Percentiles rank a stretch among this genome's conserved stretches.
Conservation (phyloP, 2,329 filamentous ascomycete species). For the Pyricularia sp. region DNA sequence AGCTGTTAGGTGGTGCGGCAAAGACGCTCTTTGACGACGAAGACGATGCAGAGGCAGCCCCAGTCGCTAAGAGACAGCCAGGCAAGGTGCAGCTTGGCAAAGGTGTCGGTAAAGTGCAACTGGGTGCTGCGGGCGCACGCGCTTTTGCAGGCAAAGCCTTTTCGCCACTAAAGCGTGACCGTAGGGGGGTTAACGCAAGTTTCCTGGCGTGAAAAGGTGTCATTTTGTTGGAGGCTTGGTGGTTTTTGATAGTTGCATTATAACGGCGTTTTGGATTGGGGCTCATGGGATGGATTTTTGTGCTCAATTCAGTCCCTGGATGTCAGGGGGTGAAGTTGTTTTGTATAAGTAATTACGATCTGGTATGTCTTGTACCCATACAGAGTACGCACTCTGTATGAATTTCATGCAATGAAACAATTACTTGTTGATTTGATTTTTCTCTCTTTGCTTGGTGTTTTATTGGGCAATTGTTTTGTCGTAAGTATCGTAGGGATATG, state of each 20-base stretch:
- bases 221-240: not conserved
- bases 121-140: conserved; percentile 19
- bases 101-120: conserved; percentile 23
- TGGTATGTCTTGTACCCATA: not conserved
- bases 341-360: not conserved
- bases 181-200: conserved; percentile 51
- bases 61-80: conserved; percentile 13
- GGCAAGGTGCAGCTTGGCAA: conserved; percentile 12
- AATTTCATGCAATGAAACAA: not conserved
- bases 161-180: conserved; percentile 64
- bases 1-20: conserved; percentile 52
- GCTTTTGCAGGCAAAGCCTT: conserved; percentile 38
- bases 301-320: not conserved
- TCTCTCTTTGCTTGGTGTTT: not conserved
- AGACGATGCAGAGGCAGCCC: conserved; percentile 30
- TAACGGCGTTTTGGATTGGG: not conserved
- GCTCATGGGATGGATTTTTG: not conserved
- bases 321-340: not conserved
- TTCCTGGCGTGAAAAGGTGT: conserved; percentile 32
- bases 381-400: not conserved
- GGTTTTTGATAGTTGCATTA: not conserved
- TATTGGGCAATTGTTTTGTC: not conserved
- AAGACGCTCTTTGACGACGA: conserved; percentile 66
- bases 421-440: not conserved
- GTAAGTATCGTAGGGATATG: not conserved